A percentile compares a stretch with the other conserved stretches of the same genome.
Evolutionary conservation across 2,329 filamentous ascomycete species (phyloP).

Genomic region (Trematosphaeria pertusa): DNA sequence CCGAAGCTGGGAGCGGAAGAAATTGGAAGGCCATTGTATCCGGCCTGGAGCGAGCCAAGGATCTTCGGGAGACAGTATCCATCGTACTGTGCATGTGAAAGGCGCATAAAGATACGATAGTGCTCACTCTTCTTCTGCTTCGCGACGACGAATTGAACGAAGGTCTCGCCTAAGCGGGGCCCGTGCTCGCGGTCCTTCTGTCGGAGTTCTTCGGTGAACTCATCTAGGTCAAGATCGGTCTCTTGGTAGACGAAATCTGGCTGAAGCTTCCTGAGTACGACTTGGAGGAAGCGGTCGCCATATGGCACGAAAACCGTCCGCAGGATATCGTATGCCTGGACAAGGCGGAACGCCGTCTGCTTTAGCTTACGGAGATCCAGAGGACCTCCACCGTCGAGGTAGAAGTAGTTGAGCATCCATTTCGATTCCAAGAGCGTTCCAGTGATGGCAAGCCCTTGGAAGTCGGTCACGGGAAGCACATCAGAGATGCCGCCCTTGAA

Average conservation of each 20-base stretch:
- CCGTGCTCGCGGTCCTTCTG: conserved; percentile 39
- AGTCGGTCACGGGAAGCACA: conserved; percentile 42
- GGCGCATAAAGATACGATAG: conserved; percentile 41
- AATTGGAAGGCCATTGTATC: conserved; percentile 41
- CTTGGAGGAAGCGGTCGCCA: conserved; percentile 42
- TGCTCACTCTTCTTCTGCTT: conserved; percentile 38
- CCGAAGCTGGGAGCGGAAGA: conserved; percentile 41
- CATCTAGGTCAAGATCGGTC: conserved; percentile 38
- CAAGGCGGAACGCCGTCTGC: conserved; percentile 38
- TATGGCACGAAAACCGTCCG: conserved; percentile 45
- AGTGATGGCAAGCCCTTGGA: conserved; percentile 43
- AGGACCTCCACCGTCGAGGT: conserved; percentile 36
- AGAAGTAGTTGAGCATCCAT: conserved; percentile 48
- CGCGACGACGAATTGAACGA: conserved; percentile 40
- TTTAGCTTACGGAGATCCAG: conserved; percentile 42
- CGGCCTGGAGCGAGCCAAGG: conserved; percentile 34
- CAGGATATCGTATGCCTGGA: conserved; percentile 43
- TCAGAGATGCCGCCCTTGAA: conserved; percentile 45
- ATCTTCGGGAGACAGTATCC: conserved; percentile 41
- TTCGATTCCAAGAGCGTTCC: conserved; percentile 41
- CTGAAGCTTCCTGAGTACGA: conserved; percentile 38
- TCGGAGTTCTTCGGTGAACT: conserved; percentile 35
- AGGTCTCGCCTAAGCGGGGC: conserved; percentile 37
- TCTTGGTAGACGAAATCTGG: conserved; percentile 41
- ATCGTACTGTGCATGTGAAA: conserved; percentile 46